Conservation (phyloP, 2,329 filamentous ascomycete genomes). For the Exophiala lecanii-corni region DNA sequence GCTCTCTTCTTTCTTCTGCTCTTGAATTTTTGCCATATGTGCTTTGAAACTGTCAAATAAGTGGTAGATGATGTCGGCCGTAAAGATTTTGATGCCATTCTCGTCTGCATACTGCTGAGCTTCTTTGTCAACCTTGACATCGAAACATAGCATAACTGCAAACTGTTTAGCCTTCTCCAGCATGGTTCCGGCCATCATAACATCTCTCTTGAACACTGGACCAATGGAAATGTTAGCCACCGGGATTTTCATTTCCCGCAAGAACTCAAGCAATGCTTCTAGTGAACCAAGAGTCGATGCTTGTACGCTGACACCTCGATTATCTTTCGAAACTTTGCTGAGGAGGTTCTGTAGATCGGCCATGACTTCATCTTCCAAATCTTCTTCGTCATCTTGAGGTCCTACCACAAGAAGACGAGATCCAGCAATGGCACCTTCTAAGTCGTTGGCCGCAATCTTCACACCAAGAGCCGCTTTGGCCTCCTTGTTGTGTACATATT, state of each 20-base stretch:
- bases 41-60: slow-evolving; percentile 94
- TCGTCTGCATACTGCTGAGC: slow-evolving; percentile 87
- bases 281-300: slow-evolving; percentile 95
- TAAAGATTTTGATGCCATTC: slow-evolving; percentile 95
- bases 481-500: slow-evolving; percentile 98
- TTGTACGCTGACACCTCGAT: slow-evolving; percentile 93
- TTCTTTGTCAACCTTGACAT: slow-evolving; percentile 98
- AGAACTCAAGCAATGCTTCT: slow-evolving; percentile 92
- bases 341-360: slow-evolving; percentile 87
- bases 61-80: slow-evolving; percentile 98
- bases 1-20: slow-evolving; percentile 92
- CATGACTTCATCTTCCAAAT: slow-evolving; percentile 95
- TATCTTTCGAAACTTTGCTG: slow-evolving; percentile 83
- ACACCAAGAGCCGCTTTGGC: slow-evolving; percentile 98
- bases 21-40: slow-evolving; percentile 81
- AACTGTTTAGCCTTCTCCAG: slow-evolving; percentile 90
- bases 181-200: slow-evolving; percentile 92
- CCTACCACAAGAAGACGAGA: slow-evolving; percentile 92
- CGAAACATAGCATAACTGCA: slow-evolving; percentile 99
- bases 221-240: slow-evolving; percentile 97
- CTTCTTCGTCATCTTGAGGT: slow-evolving; percentile 92
- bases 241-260: slow-evolving; percentile 93
- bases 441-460: slow-evolving; percentile 94
- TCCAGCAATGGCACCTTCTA: slow-evolving; percentile 93
- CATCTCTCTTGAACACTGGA: slow-evolving; percentile 95